phyloP scores from a whole-genome alignment of 345 rosid genomes.

The Aethionema arabicum region DNA sequence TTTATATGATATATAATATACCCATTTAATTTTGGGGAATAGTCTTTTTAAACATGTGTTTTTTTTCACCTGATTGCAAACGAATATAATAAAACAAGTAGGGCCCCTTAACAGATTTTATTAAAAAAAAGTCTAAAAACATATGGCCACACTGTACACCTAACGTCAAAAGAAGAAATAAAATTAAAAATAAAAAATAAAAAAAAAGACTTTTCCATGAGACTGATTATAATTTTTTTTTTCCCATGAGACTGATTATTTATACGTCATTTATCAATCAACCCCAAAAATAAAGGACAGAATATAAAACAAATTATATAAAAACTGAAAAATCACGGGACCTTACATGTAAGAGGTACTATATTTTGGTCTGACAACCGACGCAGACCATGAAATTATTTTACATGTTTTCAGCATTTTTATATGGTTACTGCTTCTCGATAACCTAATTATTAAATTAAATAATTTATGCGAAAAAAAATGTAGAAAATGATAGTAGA shows the following conservation, averaged over 20 bases:
- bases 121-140: constrained; percentile 22
- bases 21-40: no score
- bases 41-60: no score
- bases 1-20: no score
- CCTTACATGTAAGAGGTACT: neutral
- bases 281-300: neutral
- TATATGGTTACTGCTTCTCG: constrained; percentile 21
- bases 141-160: constrained; percentile 29
- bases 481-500: neutral
- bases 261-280: neutral
- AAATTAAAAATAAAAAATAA: neutral
- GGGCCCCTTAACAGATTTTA: no score
- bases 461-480: neutral
- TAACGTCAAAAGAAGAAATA: constrained; percentile 23
- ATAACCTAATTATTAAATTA: constrained; percentile 6
- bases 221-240: constrained; percentile 5
- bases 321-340: constrained; percentile 13
- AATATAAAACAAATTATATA: neutral
- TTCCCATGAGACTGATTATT: constrained; percentile 12
- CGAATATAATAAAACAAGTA: no score
- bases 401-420: constrained; percentile 20
- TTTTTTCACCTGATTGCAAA: no score
- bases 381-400: neutral
- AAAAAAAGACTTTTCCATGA: constrained; percentile 16
- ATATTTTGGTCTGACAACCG: neutral